phyloP scores from a whole-genome alignment of 257 asterid genomes.

The Primulina huaijiensis region DNA sequence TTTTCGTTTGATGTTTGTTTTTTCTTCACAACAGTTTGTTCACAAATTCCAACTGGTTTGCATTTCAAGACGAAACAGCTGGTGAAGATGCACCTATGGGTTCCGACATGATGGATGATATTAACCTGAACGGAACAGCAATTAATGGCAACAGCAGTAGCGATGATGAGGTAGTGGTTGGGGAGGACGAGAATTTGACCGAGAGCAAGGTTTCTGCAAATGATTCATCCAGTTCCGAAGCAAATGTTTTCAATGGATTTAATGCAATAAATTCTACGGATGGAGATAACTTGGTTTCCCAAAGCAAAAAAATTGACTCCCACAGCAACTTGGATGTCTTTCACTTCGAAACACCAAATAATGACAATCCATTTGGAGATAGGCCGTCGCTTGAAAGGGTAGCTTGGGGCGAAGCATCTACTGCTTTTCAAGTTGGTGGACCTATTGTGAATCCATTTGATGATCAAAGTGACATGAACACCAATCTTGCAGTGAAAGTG shows the following conservation, averaged over 20 bases:
- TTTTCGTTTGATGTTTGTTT: slow-evolving; percentile 23
- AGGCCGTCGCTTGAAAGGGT: slow-evolving; percentile 90
- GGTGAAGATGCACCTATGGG: slow-evolving; percentile 47
- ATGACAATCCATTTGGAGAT: slow-evolving; percentile 69
- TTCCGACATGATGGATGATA: slow-evolving; percentile 57
- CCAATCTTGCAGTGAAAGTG: slow-evolving; percentile 29
- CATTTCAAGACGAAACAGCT: slow-evolving; percentile 76
- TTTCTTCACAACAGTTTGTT: slow-evolving; percentile 65
- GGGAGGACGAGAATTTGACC: slow-evolving; percentile 72
- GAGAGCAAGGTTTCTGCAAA: slow-evolving; percentile 38
- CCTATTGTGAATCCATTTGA: slow-evolving; percentile 70
- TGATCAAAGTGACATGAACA: slow-evolving; percentile 34
- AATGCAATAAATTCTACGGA: slow-evolving; percentile 19
- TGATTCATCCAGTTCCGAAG: slow-evolving; percentile 32
- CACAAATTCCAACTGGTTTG: slow-evolving; percentile 99
- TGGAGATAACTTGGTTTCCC: slow-evolving; percentile 25
- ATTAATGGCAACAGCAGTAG: slow-evolving; percentile 57
- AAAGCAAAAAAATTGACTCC: slow-evolving; percentile 34
- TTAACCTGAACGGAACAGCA: slow-evolving; percentile 54
- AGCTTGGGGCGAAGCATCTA: slow-evolving; percentile 66
- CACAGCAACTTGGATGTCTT: slow-evolving; percentile 54
- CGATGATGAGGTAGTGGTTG: slow-evolving; percentile 94
- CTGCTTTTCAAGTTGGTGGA: slow-evolving; percentile 58
- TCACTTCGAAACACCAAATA: slow-evolving; percentile 60
- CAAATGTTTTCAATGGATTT: slow-evolving; percentile 32